A percentile compares a stretch with the other conserved stretches of the same genome.
Conservation (phyloP, 257 asterid species). For the Prunella vulgaris region DNA sequence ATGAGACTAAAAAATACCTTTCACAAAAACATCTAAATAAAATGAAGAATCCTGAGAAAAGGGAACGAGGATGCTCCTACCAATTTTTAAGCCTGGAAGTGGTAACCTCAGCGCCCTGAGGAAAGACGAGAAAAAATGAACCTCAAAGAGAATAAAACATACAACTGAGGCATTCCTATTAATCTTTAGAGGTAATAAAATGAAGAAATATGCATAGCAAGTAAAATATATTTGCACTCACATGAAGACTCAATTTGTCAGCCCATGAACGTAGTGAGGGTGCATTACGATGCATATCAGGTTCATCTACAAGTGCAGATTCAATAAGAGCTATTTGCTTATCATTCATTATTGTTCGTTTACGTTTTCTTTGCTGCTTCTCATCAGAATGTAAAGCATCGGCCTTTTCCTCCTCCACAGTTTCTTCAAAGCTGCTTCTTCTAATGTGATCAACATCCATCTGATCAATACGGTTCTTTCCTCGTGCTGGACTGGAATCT, state of each 20-base stretch:
- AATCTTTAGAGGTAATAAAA: background rate
- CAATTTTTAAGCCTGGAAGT: constrained; percentile 92
- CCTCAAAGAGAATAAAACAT: constrained; percentile 9
- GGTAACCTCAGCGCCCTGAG: constrained; percentile 95
- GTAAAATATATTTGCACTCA: constrained; percentile 30
- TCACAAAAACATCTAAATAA: background rate
- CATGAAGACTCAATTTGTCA: constrained; percentile 69
- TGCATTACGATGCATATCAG: constrained; percentile 89
- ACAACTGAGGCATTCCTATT: background rate
- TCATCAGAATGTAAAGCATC: constrained; percentile 62
- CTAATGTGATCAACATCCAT: constrained; percentile 48
- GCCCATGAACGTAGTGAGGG: constrained; percentile 60
- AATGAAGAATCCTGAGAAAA: background rate
- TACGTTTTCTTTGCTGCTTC: constrained; percentile 83
- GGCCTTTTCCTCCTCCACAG: constrained; percentile 55
- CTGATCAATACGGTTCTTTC: constrained; percentile 43
- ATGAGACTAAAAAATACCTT: background rate
- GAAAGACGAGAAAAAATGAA: constrained; percentile 23
- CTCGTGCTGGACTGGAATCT: constrained; percentile 72
- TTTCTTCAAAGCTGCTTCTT: constrained; percentile 45
- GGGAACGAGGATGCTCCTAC: constrained; percentile 35
- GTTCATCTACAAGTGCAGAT: constrained; percentile 71
- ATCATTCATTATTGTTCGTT: constrained; percentile 89
- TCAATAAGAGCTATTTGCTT: constrained; percentile 71
- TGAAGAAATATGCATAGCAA: background rate